These are phyloP conservation scores for Xerocomellus chrysenteron DNA, from an alignment of 768 basidiomycete genomes.

Conservation along the genomic window DNA sequence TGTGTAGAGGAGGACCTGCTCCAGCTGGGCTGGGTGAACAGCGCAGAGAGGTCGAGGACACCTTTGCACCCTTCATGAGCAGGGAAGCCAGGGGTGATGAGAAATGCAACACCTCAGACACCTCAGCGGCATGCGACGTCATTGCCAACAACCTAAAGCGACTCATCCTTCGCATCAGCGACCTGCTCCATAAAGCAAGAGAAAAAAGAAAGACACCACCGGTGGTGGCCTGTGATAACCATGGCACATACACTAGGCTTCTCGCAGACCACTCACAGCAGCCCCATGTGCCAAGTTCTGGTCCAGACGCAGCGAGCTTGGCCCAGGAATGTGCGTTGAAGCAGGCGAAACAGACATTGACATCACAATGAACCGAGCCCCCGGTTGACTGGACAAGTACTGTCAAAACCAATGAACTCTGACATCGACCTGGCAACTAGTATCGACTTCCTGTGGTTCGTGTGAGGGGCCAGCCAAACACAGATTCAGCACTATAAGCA, in stretches of 20 bases:
- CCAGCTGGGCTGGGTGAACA: slow-evolving; percentile 85
- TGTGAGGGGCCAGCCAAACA: too few species aligned
- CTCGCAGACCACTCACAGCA: slow-evolving; percentile 85
- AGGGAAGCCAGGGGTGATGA: slow-evolving; percentile 70
- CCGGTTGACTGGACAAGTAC: too few species aligned
- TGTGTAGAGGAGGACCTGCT: slow-evolving; percentile 75
- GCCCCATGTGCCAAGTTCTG: slow-evolving; percentile 96
- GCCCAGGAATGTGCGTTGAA: too few species aligned
- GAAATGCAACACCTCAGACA: slow-evolving; percentile 80
- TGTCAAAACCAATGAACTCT: too few species aligned
- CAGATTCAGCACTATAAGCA: too few species aligned
- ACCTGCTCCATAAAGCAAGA: not conserved
- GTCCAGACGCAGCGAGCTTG: too few species aligned
- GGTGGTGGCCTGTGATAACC: slow-evolving; percentile 87
- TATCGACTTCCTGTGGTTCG: too few species aligned
- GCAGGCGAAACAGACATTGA: too few species aligned
- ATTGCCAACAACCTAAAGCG: slow-evolving; percentile 80
- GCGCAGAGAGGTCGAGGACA: slow-evolving; percentile 91
- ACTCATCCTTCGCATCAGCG: not conserved
- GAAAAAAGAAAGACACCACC: slow-evolving; percentile 46
- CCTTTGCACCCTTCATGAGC: slow-evolving; percentile 74
- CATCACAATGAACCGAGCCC: too few species aligned
- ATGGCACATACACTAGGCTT: slow-evolving; percentile 97
- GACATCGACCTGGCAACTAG: too few species aligned
- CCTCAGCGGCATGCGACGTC: slow-evolving; percentile 86